Percentiles rank a stretch among this genome's conserved stretches.
phyloP scores from a whole-genome alignment of 306 rosid genomes.

The Quercus robur region DNA sequence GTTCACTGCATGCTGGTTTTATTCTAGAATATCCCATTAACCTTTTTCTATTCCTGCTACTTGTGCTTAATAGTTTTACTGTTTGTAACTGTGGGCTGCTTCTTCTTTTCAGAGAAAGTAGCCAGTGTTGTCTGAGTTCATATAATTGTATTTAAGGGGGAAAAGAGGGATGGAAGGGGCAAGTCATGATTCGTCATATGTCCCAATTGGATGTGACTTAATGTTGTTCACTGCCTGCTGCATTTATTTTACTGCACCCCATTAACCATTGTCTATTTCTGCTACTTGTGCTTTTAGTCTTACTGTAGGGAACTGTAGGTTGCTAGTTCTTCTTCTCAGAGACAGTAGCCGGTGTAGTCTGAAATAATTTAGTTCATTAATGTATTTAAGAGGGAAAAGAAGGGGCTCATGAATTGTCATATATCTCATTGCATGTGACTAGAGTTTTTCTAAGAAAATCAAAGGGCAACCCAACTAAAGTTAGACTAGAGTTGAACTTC shows the following conservation, averaged over 20 bases:
- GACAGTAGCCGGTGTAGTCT: too few relatives aligned
- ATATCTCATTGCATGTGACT: neutral
- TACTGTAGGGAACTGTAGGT: too few relatives aligned
- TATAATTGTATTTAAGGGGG: neutral
- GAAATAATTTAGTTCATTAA: too few relatives aligned
- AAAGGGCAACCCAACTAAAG: neutral
- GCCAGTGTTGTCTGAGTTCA: neutral
- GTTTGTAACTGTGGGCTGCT: neutral
- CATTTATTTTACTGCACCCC: too few relatives aligned
- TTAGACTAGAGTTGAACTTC: neutral
- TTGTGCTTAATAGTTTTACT: constrained; percentile 4
- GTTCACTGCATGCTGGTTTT: neutral
- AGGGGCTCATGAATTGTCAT: neutral
- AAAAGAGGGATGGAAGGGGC: too few relatives aligned
- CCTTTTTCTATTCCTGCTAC: neutral
- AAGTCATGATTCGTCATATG: too few relatives aligned
- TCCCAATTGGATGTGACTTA: too few relatives aligned
- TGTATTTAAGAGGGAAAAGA: too few relatives aligned
- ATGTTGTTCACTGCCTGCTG: too few relatives aligned
- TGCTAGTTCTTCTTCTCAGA: too few relatives aligned
- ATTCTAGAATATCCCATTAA: neutral
- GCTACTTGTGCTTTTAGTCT: too few relatives aligned
- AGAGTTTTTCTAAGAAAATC: neutral
- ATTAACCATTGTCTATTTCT: too few relatives aligned
- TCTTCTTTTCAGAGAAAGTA: neutral